These are phyloP conservation scores for Diaporthe sp. DNA, from an alignment of 2,329 filamentous ascomycete species.

Conservation along the genomic window DNA sequence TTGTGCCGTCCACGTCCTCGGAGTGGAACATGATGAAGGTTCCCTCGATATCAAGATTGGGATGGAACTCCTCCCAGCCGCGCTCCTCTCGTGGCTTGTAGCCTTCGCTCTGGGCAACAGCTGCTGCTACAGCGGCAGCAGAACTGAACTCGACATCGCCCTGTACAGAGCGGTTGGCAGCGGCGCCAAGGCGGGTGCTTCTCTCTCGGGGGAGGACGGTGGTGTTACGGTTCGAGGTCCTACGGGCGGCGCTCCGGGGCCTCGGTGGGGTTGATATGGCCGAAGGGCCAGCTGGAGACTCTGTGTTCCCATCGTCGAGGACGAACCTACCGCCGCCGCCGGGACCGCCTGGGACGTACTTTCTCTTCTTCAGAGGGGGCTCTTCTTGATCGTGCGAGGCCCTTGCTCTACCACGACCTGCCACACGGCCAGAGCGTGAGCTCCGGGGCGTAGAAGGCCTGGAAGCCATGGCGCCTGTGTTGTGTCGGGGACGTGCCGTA, in stretches of 20 bases:
- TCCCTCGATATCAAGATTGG: conserved; percentile 90
- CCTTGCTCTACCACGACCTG: conserved; percentile 53
- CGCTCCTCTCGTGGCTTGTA: conserved; percentile 98
- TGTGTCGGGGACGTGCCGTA: background rate
- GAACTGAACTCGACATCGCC: conserved; percentile 82
- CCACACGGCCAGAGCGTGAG: conserved; percentile 52
- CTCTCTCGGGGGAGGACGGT: conserved; percentile 68
- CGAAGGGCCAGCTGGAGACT: conserved; percentile 66
- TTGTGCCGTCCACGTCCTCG: conserved; percentile 86
- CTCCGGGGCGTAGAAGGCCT: conserved; percentile 40
- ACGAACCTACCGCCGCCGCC: conserved; percentile 89
- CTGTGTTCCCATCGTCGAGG: conserved; percentile 74
- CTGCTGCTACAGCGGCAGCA: conserved; percentile 89
- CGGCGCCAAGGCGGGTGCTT: conserved; percentile 68
- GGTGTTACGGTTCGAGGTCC: conserved; percentile 61
- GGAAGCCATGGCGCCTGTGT: conserved; percentile 36
- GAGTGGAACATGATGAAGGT: conserved; percentile 84
- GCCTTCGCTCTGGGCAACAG: conserved; percentile 91
- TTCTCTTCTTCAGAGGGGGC: conserved; percentile 77
- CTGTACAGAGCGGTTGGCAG: conserved; percentile 61
- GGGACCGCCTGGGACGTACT: conserved; percentile 88
- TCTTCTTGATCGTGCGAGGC: conserved; percentile 59
- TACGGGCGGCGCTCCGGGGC: conserved; percentile 64
- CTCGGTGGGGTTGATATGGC: conserved; percentile 67
- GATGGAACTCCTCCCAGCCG: conserved; percentile 98